Evolutionary conservation across 306 rosid species (phyloP).

Genomic region (Comarum palustre): DNA sequence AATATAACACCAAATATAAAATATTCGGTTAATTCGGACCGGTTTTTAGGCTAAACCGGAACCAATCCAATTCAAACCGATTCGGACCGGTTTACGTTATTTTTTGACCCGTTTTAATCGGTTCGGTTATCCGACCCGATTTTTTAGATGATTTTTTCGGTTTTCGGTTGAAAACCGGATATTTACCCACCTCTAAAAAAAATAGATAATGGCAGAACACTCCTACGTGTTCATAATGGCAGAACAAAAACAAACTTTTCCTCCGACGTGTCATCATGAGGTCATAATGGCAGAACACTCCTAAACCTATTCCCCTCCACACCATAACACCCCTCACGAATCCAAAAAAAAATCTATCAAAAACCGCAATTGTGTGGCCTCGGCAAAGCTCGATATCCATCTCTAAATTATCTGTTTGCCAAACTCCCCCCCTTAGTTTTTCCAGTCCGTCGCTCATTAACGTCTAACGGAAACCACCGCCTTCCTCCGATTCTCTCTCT

Average conservation of each 20-base stretch:
- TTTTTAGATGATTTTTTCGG: too few relatives aligned
- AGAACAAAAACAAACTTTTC: background rate
- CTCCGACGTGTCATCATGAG: constrained; percentile 7
- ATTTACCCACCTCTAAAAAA: too few relatives aligned
- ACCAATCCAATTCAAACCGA: too few relatives aligned
- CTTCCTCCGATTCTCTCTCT: background rate
- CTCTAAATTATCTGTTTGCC: constrained; percentile 48
- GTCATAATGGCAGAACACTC: background rate
- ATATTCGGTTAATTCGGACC: too few relatives aligned
- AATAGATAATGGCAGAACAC: too few relatives aligned
- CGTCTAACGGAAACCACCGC: constrained; percentile 18
- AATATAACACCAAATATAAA: too few relatives aligned
- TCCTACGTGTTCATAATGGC: too few relatives aligned
- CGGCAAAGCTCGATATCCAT: constrained; percentile 53
- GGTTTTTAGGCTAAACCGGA: too few relatives aligned
- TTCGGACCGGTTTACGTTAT: too few relatives aligned
- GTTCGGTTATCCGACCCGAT: too few relatives aligned
- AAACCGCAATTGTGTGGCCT: constrained; percentile 87
- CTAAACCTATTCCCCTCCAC: background rate
- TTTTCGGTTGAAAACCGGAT: too few relatives aligned
- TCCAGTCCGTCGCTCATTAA: constrained; percentile 40
- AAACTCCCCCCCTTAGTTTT: constrained; percentile 34
- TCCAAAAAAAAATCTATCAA: constrained; percentile 19
- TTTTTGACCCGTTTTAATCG: too few relatives aligned
- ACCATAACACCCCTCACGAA: background rate